Evolutionary conservation across 768 basidiomycete species (phyloP).

Genomic region (Lentinula boryana): DNA sequence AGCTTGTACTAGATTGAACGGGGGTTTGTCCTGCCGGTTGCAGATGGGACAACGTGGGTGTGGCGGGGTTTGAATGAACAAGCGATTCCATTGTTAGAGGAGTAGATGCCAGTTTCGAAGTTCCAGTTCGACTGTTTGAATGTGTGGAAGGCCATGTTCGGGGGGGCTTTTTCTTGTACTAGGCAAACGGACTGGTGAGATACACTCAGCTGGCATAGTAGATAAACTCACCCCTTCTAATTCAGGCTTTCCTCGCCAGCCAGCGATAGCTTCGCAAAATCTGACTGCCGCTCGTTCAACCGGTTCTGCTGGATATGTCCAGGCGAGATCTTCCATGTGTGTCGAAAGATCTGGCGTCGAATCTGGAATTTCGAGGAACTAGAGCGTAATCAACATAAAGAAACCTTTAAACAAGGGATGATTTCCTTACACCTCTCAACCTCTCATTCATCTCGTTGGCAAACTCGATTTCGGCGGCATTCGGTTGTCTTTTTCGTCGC

Average conservation of each 20-base stretch:
- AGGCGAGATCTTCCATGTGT: constrained; percentile 74
- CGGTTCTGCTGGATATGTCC: constrained; percentile 77
- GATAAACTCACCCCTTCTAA: constrained; percentile 57
- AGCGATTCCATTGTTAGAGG: constrained; percentile 59
- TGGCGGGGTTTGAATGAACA: constrained; percentile 65
- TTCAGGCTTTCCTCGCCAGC: constrained; percentile 83
- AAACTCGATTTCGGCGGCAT: constrained; percentile 57
- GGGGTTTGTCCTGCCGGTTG: constrained; percentile 10
- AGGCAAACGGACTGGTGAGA: not conserved
- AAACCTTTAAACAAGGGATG: constrained; percentile 2
- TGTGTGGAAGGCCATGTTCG: constrained; percentile 10
- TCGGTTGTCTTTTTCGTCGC: not conserved
- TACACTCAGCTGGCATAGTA: constrained; percentile 7
- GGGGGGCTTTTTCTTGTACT: constrained; percentile 54
- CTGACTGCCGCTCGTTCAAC: constrained; percentile 72
- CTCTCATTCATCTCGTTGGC: constrained; percentile 71
- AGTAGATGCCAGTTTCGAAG: constrained; percentile 17
- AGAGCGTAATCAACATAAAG: not conserved
- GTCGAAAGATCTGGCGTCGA: constrained; percentile 70
- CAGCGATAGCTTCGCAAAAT: constrained; percentile 77
- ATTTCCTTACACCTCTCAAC: constrained; percentile 52
- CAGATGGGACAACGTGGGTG: constrained; percentile 35
- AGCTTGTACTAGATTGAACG: constrained; percentile 6
- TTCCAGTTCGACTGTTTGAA: constrained; percentile 16
- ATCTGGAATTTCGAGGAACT: constrained; percentile 76